Percentiles rank a stretch among this genome's conserved stretches.
phyloP scores from a whole-genome alignment of 1,139 yeast genomes.

The Saccharomyces hybrid region DNA sequence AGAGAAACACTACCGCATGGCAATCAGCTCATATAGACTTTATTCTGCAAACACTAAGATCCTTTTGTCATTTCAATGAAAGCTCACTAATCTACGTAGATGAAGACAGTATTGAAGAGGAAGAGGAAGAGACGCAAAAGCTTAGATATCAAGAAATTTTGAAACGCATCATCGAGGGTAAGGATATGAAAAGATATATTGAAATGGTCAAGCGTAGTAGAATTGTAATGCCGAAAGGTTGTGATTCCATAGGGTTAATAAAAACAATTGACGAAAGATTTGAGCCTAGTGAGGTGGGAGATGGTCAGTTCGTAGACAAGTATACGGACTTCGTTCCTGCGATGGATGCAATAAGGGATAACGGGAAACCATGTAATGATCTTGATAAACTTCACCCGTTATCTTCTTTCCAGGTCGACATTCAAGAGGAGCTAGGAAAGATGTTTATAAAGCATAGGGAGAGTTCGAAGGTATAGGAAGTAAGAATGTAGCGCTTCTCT shows the following conservation, averaged over 20 bases:
- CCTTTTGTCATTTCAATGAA: conserved; percentile 11
- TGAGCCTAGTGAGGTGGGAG: conserved; percentile 9
- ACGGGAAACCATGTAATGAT: neutral
- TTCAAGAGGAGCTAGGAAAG: neutral
- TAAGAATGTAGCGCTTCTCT: neutral
- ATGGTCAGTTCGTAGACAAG: neutral
- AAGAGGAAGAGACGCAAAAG: neutral
- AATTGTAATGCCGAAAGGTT: conserved; percentile 42
- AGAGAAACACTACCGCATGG: conserved; percentile 17
- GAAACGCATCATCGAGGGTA: conserved; percentile 9
- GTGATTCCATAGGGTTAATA: conserved; percentile 49
- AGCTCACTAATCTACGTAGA: conserved; percentile 15
- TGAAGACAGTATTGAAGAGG: conserved; percentile 2
- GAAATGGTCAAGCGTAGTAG: conserved; percentile 32
- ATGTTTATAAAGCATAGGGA: neutral
- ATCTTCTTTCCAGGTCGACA: neutral
- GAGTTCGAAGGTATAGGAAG: neutral
- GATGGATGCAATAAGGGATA: neutral
- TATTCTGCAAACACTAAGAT: conserved; percentile 19
- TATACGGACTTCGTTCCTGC: neutral
- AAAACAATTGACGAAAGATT: conserved; percentile 36
- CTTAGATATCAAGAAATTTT: conserved; percentile 1
- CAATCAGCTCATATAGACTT: conserved; percentile 18
- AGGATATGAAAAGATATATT: conserved; percentile 3
- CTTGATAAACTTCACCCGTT: neutral